phyloP scores from a whole-genome alignment of 352 stramenopile species.

The Pythium phragmiticola region DNA sequence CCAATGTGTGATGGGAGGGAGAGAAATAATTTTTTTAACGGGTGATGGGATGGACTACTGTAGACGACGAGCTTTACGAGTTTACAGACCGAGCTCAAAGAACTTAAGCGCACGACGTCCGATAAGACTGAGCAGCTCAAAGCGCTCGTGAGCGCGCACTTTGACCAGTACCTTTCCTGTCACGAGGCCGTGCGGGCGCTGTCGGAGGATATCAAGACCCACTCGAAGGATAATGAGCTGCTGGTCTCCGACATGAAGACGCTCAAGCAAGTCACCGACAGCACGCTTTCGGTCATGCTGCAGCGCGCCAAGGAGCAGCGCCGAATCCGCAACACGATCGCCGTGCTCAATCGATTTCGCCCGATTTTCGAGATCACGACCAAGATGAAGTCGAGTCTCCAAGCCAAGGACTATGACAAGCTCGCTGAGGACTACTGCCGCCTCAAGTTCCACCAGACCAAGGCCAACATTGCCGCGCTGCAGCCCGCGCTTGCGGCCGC shows the following conservation, averaged over 20 bases:
- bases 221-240: slow-evolving; percentile 58
- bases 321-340: slow-evolving; percentile 70
- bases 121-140: slow-evolving; percentile 87
- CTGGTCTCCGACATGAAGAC: slow-evolving; percentile 53
- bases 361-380: slow-evolving; percentile 72
- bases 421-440: slow-evolving; percentile 71
- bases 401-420: slow-evolving; percentile 65
- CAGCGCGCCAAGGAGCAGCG: slow-evolving; percentile 72
- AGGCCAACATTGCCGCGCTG: slow-evolving; percentile 56
- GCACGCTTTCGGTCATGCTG: slow-evolving; percentile 75
- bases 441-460: slow-evolving; percentile 64
- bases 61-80: slow-evolving; percentile 63
- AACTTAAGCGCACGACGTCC: slow-evolving; percentile 69
- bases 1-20: not conserved
- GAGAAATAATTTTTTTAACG: not conserved
- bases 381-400: slow-evolving; percentile 73
- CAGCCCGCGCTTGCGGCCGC: slow-evolving; percentile 57
- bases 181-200: slow-evolving; percentile 73
- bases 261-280: slow-evolving; percentile 59
- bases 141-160: slow-evolving; percentile 73
- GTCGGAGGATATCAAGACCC: slow-evolving; percentile 54
- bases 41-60: not conserved
- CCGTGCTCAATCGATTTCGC: slow-evolving; percentile 62
- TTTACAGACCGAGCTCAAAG: slow-evolving; percentile 61
- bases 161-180: slow-evolving; percentile 82